These are phyloP conservation scores for Neurospora tetraspora DNA, from an alignment of 495 filamentous ascomycete species.

Conservation along the genomic window DNA sequence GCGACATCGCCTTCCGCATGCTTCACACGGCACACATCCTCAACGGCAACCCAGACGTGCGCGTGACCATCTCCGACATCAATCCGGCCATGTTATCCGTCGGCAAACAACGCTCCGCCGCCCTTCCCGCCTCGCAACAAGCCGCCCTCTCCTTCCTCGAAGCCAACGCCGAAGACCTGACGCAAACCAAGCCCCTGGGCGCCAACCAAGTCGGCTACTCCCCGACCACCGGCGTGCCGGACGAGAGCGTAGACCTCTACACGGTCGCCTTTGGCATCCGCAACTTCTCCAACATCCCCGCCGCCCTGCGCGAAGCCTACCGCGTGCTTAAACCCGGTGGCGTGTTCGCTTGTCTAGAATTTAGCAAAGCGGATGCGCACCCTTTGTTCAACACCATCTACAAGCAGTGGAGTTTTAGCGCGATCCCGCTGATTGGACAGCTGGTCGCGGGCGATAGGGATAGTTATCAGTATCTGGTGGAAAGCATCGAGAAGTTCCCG, in stretches of 20 bases:
- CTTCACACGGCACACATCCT: constrained; percentile 79
- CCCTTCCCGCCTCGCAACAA: constrained; percentile 35
- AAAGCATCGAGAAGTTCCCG: constrained; percentile 94
- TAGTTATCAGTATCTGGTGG: constrained; percentile 96
- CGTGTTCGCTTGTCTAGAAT: constrained; percentile 95
- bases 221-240: constrained; percentile 38
- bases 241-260: constrained; percentile 72
- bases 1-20: constrained; percentile 96
- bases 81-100: constrained; percentile 90
- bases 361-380: constrained; percentile 66
- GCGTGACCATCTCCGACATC: constrained; percentile 88
- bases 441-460: constrained; percentile 88
- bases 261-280: constrained; percentile 97
- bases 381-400: constrained; percentile 73
- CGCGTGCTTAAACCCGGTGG: constrained; percentile 89
- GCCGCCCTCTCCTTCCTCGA: constrained; percentile 63
- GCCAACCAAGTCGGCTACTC: neutral
- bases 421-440: constrained; percentile 92
- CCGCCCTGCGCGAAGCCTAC: constrained; percentile 68
- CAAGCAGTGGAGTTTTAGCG: constrained; percentile 90
- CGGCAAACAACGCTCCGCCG: constrained; percentile 60
- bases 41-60: constrained; percentile 66
- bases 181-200: constrained; percentile 13
- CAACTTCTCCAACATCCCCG: constrained; percentile 84
- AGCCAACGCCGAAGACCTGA: constrained; percentile 78